Conservation (phyloP, 2,329 filamentous ascomycete species). For the Graphilbum fragrans region DNA sequence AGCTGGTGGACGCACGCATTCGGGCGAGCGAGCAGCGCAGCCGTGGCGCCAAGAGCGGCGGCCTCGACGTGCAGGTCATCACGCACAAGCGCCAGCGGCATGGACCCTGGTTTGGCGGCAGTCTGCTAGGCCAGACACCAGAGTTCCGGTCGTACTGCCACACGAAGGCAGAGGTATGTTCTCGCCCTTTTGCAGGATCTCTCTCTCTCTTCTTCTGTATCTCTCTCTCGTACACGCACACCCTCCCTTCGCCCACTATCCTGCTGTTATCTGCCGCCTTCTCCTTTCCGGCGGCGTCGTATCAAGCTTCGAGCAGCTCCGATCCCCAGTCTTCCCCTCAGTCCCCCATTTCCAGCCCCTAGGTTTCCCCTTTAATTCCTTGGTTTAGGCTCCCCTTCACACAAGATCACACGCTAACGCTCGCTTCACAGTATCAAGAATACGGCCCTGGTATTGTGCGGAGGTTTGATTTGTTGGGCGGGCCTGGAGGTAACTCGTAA, state of each 20-base stretch:
- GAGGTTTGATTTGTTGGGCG: constrained; percentile 85
- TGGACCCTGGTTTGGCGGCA: constrained; percentile 97
- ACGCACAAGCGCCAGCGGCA: constrained; percentile 95
- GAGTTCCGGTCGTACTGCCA: constrained; percentile 99
- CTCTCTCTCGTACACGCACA: no score
- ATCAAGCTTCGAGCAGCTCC: no score
- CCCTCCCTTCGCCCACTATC: no score
- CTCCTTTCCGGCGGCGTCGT: no score
- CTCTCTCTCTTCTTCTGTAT: background rate
- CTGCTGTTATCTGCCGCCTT: no score
- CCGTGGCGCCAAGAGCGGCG: constrained; percentile 84
- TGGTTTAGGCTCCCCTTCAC: background rate
- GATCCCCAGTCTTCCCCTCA: no score
- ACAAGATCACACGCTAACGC: background rate
- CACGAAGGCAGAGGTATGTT: constrained; percentile 62
- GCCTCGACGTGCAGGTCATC: constrained; percentile 92
- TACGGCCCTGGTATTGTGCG: constrained; percentile 92
- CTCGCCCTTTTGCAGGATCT: background rate
- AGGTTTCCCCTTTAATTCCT: background rate
- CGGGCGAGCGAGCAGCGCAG: constrained; percentile 83
- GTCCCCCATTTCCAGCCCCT: background rate
- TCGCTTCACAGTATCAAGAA: constrained; percentile 63
- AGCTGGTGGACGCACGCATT: constrained; percentile 87
- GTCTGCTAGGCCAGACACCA: constrained; percentile 88
- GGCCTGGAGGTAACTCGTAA: constrained; percentile 73